phyloP scores from a whole-genome alignment of 441 rosid genomes.

The Kokia cookei region DNA sequence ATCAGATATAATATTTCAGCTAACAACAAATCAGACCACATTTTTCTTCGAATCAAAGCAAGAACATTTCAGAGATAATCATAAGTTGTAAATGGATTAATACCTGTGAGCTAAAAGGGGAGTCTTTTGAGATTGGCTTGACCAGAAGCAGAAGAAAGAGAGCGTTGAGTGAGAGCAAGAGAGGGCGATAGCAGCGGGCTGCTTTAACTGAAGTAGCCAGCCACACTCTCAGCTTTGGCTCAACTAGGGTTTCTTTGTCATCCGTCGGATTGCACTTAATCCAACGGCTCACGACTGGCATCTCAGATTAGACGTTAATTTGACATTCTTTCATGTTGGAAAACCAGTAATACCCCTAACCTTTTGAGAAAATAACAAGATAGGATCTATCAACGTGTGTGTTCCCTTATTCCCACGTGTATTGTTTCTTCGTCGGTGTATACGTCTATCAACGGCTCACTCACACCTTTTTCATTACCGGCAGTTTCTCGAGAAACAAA shows the following conservation, averaged over 20 bases:
- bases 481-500: not conserved
- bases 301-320: not conserved
- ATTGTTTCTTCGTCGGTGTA: not conserved
- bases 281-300: not conserved
- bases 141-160: not conserved
- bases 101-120: not conserved
- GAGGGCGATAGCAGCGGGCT: not conserved
- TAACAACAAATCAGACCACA: not conserved
- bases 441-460: too few species aligned
- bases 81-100: not conserved
- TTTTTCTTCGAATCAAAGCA: not conserved
- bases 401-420: not conserved
- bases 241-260: slow-evolving; percentile 6
- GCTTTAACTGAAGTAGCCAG: not conserved
- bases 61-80: not conserved
- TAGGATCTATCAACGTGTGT: not conserved
- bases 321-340: not conserved
- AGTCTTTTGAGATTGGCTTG: not conserved
- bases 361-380: not conserved
- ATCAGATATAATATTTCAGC: not conserved
- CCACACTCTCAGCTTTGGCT: not conserved
- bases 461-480: not conserved
- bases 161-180: not conserved
- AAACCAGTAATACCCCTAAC: not conserved
- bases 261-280: not conserved